Base-by-base conservation (phyloP, 1,284 basidiomycete species). In the Ustilago crameri region DNA sequence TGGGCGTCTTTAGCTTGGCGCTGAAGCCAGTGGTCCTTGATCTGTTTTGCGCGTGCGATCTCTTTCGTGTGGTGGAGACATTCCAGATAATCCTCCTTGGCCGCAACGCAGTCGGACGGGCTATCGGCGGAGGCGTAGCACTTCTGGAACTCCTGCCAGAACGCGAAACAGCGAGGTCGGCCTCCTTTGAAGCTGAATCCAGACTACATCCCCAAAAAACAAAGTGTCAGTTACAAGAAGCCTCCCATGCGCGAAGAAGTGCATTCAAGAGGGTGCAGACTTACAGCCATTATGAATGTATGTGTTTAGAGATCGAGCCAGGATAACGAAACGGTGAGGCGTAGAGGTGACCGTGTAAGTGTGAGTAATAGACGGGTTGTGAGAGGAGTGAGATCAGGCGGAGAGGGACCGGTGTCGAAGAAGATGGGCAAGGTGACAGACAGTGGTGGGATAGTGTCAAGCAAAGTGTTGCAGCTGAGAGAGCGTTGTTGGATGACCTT, bases 1-100 rank as follows among this genome's bases (percentile, higher is more conserved):
- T 75, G 60, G 5, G 77, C 75, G 27, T 79, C 75, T 37, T 76
- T 67, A 10, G 72, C 63, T 42, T 74, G 62, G 22, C 71, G 59
- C n/a, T 73, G 63, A 17, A 80, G 43, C 69, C 72, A 77, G 66
- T 77, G 75, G 26, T 79, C 75, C 37, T 76, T 74, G 68, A 80
- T 65, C 47, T 74, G 62, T 44, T 75, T 67, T 32, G 73, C 73
- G 17, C 77, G 60, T n/a, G 74, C 78, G 38, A 80, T 79, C 68
- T 95, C 93, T 84, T 95, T 93, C 42, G 88, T 90, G 82, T 91
- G 90, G 84, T 96, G 94, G 62, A 97, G 85, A 84, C 95, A 97
- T 84, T 96, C 93, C 59, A 96, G 84, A 86, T 97, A 97, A 84
- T 96, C 94, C 70, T 92, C 92, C 66, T 89, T 90, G 73, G 90